These are phyloP conservation scores for Debaryomycetaceae sp. DNA, from an alignment of 1,139 yeast species.

Conservation along the genomic window DNA sequence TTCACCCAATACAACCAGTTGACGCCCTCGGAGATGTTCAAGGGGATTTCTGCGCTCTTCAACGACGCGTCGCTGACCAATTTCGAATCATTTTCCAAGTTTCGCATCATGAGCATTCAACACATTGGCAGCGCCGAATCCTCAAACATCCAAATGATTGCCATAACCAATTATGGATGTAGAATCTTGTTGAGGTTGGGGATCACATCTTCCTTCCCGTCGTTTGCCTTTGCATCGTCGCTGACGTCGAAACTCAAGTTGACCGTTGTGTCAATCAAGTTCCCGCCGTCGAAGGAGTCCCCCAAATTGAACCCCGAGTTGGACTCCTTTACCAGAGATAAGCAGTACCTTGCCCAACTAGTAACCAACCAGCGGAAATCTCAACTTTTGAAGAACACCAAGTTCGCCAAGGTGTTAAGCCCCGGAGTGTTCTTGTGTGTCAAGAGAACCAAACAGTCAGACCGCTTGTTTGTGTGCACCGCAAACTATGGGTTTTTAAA, in stretches of 20 bases:
- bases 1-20: constrained; percentile 36
- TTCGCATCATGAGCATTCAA: constrained; percentile 60
- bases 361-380: constrained; percentile 43
- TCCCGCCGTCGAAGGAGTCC: constrained; percentile 68
- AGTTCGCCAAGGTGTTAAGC: constrained; percentile 54
- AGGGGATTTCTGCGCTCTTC: constrained; percentile 55
- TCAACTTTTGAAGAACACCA: constrained; percentile 43
- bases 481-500: constrained; percentile 82
- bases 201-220: constrained; percentile 23
- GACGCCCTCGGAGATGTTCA: constrained; percentile 47
- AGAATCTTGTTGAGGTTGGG: constrained; percentile 64
- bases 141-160: constrained; percentile 68
- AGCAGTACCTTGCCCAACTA: constrained; percentile 40
- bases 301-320: constrained; percentile 51
- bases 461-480: constrained; percentile 66
- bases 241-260: constrained; percentile 26
- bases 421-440: constrained; percentile 76
- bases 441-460: constrained; percentile 39
- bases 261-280: constrained; percentile 55
- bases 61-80: constrained; percentile 31
- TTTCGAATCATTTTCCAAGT: constrained; percentile 39
- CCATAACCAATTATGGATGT: constrained; percentile 82
- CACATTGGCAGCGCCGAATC: constrained; percentile 64
- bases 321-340: constrained; percentile 40
- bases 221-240: constrained; percentile 23